Evolutionary conservation across 75 land plant species (phyloP), one percentile per base, ranked within the genome.

Genomic region (Picea sitchensis): DNA sequence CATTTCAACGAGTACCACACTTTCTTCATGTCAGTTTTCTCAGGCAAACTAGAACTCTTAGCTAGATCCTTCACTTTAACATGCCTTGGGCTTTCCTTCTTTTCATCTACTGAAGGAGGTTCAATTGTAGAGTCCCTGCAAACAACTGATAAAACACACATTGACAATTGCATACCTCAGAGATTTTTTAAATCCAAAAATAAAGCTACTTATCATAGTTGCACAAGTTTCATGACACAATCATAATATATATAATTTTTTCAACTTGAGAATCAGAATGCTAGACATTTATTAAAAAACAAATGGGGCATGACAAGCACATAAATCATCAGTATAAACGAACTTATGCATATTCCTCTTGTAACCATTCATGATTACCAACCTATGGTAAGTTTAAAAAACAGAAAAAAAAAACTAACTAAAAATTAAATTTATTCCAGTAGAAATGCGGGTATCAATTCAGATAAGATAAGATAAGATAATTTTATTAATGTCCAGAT

Each of bases 111-210:
- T 1, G 23, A 47, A 18, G 73, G n/a, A 69, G 73, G 20, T 21
- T 17, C 51, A 18, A 8, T 21, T 69, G 51, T 38, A 11, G 7
- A 41, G 5, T 69, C 73, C 47, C 21, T 69, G 51, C 47, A 69
- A 3, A 41, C 47, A 38, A 69, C 73, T 69, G 73, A 41, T 17
- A 69, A 69, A 69, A 69, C 20, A n/a, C 73, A 69, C 20, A 69
- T 41, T 69, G 47, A 69, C 44, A 69, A 41, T 38, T 44, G 47
- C 3, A 44, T 4, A 44, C 5, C 47, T 44, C 47, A 44, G 47
- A 44, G 47, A 5, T 5, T 44, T 44, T 44, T 44, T 44, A 44
- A 44, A 4, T 44, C 47, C 47, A 44, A 44, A 44, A 44, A 44
- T 44, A 44, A 44, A 5, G 3, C 47, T 5, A 44, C 47, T 5